Base-by-base conservation (phyloP, 805 yeast genomes). In the Candida palmyrensis region DNA sequence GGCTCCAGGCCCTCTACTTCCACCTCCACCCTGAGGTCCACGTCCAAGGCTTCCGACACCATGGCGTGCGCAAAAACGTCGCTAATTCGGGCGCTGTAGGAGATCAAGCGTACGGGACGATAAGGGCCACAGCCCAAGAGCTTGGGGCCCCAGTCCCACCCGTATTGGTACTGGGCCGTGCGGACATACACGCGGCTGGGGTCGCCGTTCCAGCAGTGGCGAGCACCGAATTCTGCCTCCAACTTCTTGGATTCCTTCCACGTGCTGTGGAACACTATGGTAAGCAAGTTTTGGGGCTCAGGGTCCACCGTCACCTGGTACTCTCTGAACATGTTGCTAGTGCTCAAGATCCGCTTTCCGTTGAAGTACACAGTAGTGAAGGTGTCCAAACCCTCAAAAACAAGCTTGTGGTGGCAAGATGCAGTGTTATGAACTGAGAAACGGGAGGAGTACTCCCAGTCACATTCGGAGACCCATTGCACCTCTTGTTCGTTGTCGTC, bases 111-210 rank as follows among this genome's bases (percentile, higher is more conserved):
- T 9, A 70, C 54, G 0, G 68, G 70, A 29, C 53, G 49, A 36
- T 56, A 68, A 2, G 70, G 70, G 8, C 75, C 75, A 45, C 72
- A 64, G 3, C 70, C 57, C 47, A 68, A 49, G 30, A 66, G 46
- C 3, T 53, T 35, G 5, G 73, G 73, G 13, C 77, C 77, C 79
- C 78, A 73, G 46, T 73, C 79, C 79, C 77, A 73, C 2, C 79
- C 78, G 42, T 57, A 73, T 39, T 71, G 75, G 43, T 71, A 71
- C 45, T 70, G 77, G 1, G 77, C 73, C 43, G 72, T 72, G 40
- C 79, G 53, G 12, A 66, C 61, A 33, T 68, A 62, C 34, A 65
- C 47, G 24, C 78, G 53, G 29, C 60, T 48, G 7, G 63, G 38
- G 12, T 71, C 75, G 3, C 75, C 76, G 38, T 68, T 66, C 45